Conservation (phyloP, 2,329 filamentous ascomycete species). For the Colletotrichum falcatum region DNA sequence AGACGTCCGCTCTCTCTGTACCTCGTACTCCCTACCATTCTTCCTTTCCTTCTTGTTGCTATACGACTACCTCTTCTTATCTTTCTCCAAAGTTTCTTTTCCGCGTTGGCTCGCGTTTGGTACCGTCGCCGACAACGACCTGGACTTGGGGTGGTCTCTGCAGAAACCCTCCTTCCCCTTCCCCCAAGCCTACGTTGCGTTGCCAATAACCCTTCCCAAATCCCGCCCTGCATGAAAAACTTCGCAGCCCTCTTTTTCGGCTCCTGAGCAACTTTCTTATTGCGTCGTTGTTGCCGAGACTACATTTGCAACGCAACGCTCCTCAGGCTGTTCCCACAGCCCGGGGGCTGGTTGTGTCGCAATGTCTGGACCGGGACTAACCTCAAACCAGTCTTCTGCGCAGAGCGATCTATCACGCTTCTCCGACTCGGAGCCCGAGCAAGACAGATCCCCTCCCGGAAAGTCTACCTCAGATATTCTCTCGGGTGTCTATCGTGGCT, state of each 20-base stretch:
- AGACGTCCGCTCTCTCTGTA: neutral
- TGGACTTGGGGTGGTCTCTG: neutral
- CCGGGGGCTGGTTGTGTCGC: constrained; percentile 24
- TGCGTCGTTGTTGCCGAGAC: neutral
- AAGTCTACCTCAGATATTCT: constrained; percentile 61
- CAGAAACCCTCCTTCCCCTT: neutral
- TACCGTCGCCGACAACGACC: constrained; percentile 2
- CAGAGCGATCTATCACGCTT: constrained; percentile 54
- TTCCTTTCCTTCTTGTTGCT: neutral
- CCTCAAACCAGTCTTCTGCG: constrained; percentile 44
- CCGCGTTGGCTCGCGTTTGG: neutral
- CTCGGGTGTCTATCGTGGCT: constrained; percentile 64
- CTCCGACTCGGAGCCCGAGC: constrained; percentile 60
- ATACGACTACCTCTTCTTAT: neutral
- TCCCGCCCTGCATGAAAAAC: constrained; percentile 30
- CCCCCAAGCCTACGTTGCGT: constrained; percentile 6
- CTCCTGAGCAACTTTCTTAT: constrained; percentile 2
- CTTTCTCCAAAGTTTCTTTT: neutral
- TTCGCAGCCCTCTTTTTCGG: constrained; percentile 2
- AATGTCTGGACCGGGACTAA: constrained; percentile 49
- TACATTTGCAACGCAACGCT: constrained; percentile 12
- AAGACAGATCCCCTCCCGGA: constrained; percentile 42
- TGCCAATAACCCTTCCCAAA: neutral
- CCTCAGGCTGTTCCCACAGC: constrained; percentile 23
- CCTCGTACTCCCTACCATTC: neutral